Evolutionary conservation across 495 filamentous ascomycete species (phyloP).

Genomic region (Amniculicola lignicola): DNA sequence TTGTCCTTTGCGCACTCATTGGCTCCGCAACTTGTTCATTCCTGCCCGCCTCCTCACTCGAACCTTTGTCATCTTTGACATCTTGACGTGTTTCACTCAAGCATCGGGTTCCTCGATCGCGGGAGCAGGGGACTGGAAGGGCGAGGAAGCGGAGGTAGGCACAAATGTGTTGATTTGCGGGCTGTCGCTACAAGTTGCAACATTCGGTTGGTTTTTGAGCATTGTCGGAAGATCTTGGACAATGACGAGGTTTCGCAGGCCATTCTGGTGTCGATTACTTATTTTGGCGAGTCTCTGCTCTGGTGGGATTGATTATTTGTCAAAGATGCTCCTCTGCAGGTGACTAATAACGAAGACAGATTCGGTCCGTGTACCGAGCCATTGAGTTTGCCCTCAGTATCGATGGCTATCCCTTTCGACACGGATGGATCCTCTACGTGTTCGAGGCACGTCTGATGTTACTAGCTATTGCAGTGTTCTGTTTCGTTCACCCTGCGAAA

Average conservation of each 20-base stretch:
- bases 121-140: conserved; percentile 38
- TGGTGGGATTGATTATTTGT: neutral
- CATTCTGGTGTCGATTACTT: conserved; percentile 34
- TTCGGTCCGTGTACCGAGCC: conserved; percentile 42
- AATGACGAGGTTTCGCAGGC: conserved; percentile 30
- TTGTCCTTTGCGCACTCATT: conserved; percentile 26
- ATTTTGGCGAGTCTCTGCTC: conserved; percentile 34
- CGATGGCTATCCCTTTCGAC: conserved; percentile 39
- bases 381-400: conserved; percentile 43
- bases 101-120: conserved; percentile 41
- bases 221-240: conserved; percentile 35
- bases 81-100: conserved; percentile 41
- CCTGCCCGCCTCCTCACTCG: conserved; percentile 32
- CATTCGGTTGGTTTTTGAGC: conserved; percentile 36
- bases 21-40: conserved; percentile 25
- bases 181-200: conserved; percentile 36
- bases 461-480: conserved; percentile 33
- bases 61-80: conserved; percentile 41
- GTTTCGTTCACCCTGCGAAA: conserved; percentile 21
- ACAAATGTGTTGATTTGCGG: conserved; percentile 38
- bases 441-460: conserved; percentile 46
- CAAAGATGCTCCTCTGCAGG: too few species aligned
- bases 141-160: conserved; percentile 29
- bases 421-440: conserved; percentile 45
- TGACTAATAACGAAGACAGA: too few species aligned